Evolutionary conservation across 2,329 filamentous ascomycete genomes (phyloP).

Genomic region (Beauveria pseudobassiana): DNA sequence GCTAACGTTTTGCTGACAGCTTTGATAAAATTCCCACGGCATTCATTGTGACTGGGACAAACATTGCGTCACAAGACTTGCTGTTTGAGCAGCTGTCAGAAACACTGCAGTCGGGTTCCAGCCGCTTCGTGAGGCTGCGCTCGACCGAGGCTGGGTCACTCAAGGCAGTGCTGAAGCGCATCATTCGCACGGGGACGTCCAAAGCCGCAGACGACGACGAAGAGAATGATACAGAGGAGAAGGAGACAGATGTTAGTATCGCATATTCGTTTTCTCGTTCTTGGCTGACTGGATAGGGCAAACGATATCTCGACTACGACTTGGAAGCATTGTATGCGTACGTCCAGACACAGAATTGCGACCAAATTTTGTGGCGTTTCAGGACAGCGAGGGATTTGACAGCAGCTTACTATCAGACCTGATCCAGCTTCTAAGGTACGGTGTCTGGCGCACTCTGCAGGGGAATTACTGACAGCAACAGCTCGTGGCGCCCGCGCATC

Average conservation of each 20-base stretch:
- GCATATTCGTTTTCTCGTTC: no score
- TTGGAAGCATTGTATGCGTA: conserved; percentile 61
- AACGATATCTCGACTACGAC: conserved; percentile 69
- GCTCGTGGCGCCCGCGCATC: conserved; percentile 64
- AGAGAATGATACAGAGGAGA: conserved; percentile 44
- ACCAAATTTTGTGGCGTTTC: conserved; percentile 64
- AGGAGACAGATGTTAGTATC: conserved; percentile 36
- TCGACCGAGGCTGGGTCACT: conserved; percentile 67
- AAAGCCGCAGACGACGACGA: conserved; percentile 43
- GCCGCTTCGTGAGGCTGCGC: conserved; percentile 57
- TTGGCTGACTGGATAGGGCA: conserved; percentile 36
- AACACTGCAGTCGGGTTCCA: conserved; percentile 38
- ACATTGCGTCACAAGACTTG: conserved; percentile 66
- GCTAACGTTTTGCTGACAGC: conserved; percentile 19
- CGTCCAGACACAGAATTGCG: conserved; percentile 42
- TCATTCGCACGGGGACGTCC: conserved; percentile 60
- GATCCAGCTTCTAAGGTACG: conserved; percentile 60
- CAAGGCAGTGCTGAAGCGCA: conserved; percentile 63
- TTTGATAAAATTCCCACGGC: conserved; percentile 54
- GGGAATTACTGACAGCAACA: conserved; percentile 24
- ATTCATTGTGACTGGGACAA: conserved; percentile 71
- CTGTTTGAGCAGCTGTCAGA: conserved; percentile 65
- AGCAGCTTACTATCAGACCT: conserved; percentile 63
- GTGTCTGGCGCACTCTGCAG: conserved; percentile 8
- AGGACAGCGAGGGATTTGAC: conserved; percentile 79